Evolutionary conservation across 2,329 filamentous ascomycete species (phyloP), one percentile per base, ranked within the genome.

Genomic region (Trichoderma harzianum): DNA sequence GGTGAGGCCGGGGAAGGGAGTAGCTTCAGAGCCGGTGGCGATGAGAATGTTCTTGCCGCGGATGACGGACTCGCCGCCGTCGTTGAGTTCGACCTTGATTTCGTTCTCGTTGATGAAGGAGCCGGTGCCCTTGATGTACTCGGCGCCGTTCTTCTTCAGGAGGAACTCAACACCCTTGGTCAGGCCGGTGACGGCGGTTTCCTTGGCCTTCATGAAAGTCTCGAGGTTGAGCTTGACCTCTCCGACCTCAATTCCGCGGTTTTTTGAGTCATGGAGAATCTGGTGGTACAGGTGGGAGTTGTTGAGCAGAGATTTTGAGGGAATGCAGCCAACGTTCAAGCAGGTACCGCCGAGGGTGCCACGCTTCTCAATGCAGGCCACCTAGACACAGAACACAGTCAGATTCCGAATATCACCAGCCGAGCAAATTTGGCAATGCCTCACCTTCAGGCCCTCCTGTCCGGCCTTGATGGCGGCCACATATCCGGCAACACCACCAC

Each of bases 161-260:
- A 99, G 87, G 82, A 95, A 99, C 84, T 99, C 96, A 76, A 99
- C 93, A 82, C 96, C 96, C 88, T 98, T 98, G 76, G 96, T 99
- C 76, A 99, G 86, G 64, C 94, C 90, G 53, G 86, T 84, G 74
- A 99, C 96, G 67, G 96, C 97, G 43, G 90, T 92, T 67, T 99
- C 95, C 87, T 99, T 99, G 73, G 96, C 95, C 87, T 98, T 97
- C 95, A 99, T 98, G 90, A 99, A 94, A 83, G 96, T 91, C 79
- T 87, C 84, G 60, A 99, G 89, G 88, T 99, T 98, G 81, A 99
- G 91, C 84, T 97, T 97, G 80, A 99, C 95, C 85, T 97, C 94
- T 80, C 93, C 92, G 78, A 99, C 96, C 81, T 98, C 95, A 82
- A 99, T 99, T 82, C 96, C 96, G 82, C 96, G 94, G 84, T 93